Base-by-base conservation (phyloP, 768 basidiomycete species). In the Phanerodontia chrysosporium region DNA sequence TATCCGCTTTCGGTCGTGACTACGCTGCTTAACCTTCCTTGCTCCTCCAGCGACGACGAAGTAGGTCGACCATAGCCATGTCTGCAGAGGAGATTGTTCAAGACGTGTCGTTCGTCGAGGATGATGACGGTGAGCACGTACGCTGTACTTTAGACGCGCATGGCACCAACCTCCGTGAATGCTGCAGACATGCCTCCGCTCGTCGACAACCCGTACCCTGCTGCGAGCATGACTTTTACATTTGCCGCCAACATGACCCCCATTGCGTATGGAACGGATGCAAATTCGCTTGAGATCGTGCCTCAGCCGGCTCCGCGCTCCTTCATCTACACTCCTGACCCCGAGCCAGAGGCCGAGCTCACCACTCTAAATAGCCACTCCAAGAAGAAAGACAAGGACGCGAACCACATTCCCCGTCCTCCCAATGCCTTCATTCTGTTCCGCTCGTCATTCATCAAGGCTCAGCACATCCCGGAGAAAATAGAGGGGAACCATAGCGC, bases 391-490 rank as follows among this genome's bases (percentile, higher is more conserved):
- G 81, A 83, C 67, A 82, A 84, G 55, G 85, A 87, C 66, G 82
- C 85, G 56, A 83, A 82, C 1, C 86, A 90, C 71, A 92, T 91
- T 72, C 90, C 89, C 44, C 85, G 90, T 49, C 89, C 90, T 7
- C 89, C 89, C 25, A 92, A 90, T 73, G 89, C 90, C 59, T 92
- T 91, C 74, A 92, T 91, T 65, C 85, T 91, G 71, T 92, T 90
- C 72, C 83, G 89, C 64, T 87, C 87, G 24, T 84, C 83, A 29
- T 90, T 91, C 73, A 89, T 91, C 70, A 79, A 81, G 30, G 84
- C 83, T 65, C 82, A 89, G 69, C 83, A 85, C 64, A 84, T 90
- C 51, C 85, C 89, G 1, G 86, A 83, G 36, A 83, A 84, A 70
- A 89, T 90, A 55, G 89, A 91, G 66, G 89, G 88, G 0, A 91